Evolutionary conservation across 345 rosid species (phyloP), one percentile per base, ranked within the genome.

Genomic region (Syzygium oleosum): DNA sequence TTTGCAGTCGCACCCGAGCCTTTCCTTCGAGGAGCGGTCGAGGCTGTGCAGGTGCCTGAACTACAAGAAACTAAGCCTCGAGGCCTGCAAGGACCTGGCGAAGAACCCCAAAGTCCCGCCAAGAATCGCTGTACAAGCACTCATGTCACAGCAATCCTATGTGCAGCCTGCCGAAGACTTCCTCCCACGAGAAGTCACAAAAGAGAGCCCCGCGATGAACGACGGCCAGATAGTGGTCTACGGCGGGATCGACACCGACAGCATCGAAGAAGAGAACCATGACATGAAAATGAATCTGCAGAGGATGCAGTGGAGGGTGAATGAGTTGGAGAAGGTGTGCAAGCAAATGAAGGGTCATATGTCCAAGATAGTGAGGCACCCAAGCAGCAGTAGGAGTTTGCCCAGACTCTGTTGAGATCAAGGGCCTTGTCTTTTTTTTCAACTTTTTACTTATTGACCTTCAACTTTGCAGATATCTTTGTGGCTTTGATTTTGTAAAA

Each of bases 31-130:
- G 89, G 95, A 94, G 85, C 87, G 96, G 85, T 93, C 97, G 86
- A 92, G 89, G 87, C 84, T 96, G 54, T 96, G 97, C 87, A 84
- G 92, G 85, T 96, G 99, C 89, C 91, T 96, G 2, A 93, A 94
- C 90, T 95, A 91, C 90, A 88, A 91, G 92, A 96, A 95, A 89
- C 92, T 96, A n/a, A 93, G 94, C 85, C 68, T 96, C 21, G 98
- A 92, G 89, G 92, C 94, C 46, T 93, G 98, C 83, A 96, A 95
- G 89, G 94, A 96, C 59, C 93, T 96, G 38, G 97, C 97, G 5
- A 96, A 93, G 91, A 96, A 94, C 80, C 99, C 97, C 2, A 95
- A 93, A 89, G 94, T 95, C 88, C 95, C 99, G n/a, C 99, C 99
- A 77, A 91, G 88, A 79, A 79, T 93, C 31, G 89, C 99, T 23